Base-by-base conservation (phyloP, 2,329 filamentous ascomycete species). In the Penicillium sp. region DNA sequence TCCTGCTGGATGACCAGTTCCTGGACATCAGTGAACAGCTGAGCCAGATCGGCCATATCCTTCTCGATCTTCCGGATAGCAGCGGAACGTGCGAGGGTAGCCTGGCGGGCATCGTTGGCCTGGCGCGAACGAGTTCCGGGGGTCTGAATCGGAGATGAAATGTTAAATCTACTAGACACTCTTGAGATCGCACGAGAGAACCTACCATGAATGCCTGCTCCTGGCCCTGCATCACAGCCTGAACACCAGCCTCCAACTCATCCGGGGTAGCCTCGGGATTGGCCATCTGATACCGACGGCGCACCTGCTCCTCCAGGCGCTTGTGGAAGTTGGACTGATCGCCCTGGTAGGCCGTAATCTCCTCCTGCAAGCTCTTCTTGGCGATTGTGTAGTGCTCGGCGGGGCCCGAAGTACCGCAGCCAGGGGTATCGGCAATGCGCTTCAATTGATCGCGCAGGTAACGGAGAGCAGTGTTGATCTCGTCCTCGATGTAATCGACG, bases 51-150 rank as follows among this genome's bases (percentile, higher is more conserved):
- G 11, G 91, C 87, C 85, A 98, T 91, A 75, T 96, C 91, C 73
- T 86, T 83, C 81, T 97, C 93, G 73, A 98, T 97, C 84, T 96
- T 94, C 78, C 93, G 87, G 68, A 99, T 90, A 45, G 91, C 93
- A 55, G 87, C 87, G 76, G 97, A 93, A 67, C 95, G 90, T 66
- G 92, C 92, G 68, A 85, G 86, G 58, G 96, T 84, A 38, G 92
- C 92, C 40, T 88, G 87, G 66, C 90, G 88, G 45, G 92, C 91
- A 77, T 96, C 90, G 53, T 92, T 73, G 88, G 87, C 72, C 92
- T 89, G 78, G 90, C 90, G 75, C 87, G 91, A 79, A 89, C 75
- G 71, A 53, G 70, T 72, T 45, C 75, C 75, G 56, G 74, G 66
- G 22, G 75, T 70, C 75, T 77, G 62, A 42, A 56, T 1, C 2